phyloP scores from a whole-genome alignment of 768 basidiomycete genomes.

The Boletellus ananas region DNA sequence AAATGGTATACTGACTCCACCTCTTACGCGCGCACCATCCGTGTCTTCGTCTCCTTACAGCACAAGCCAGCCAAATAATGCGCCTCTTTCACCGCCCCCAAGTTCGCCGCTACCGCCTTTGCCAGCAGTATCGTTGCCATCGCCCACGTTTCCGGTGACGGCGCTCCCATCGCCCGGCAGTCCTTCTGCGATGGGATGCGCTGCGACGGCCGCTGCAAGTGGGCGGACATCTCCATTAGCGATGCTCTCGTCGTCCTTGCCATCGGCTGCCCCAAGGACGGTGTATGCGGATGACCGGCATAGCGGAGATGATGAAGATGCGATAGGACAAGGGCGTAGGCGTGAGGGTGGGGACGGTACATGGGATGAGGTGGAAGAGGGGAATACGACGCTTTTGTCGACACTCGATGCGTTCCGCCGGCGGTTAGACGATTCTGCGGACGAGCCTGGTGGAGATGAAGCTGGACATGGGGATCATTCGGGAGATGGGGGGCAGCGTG shows the following conservation, averaged over 20 bases:
- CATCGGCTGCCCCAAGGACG: constrained; percentile 2
- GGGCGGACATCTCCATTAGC: constrained; percentile 18
- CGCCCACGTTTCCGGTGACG: constrained; percentile 6
- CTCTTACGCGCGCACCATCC: constrained; percentile 9
- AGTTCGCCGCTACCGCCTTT: constrained; percentile 20
- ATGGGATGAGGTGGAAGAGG: constrained; percentile 10
- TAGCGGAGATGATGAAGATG: background rate
- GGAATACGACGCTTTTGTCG: constrained; percentile 20
- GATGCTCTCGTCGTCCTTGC: constrained; percentile 9
- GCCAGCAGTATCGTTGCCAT: constrained; percentile 13
- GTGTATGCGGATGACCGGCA: background rate
- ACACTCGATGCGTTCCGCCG: constrained; percentile 25
- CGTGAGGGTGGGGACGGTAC: background rate
- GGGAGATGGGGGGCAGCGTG: constrained; percentile 11
- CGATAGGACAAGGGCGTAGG: too few species aligned
- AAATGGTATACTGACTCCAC: background rate
- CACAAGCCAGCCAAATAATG: background rate
- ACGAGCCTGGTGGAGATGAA: constrained; percentile 1
- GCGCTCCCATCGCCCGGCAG: background rate
- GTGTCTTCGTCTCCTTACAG: constrained; percentile 1
- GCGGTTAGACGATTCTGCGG: constrained; percentile 9
- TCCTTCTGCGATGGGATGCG: background rate
- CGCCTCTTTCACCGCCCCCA: constrained; percentile 24
- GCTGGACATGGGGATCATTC: background rate
- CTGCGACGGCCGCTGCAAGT: constrained; percentile 14